Percentiles rank a stretch among this genome's conserved stretches.
phyloP scores from a whole-genome alignment of 2,329 filamentous ascomycete species.

The Neurospora crassa region DNA sequence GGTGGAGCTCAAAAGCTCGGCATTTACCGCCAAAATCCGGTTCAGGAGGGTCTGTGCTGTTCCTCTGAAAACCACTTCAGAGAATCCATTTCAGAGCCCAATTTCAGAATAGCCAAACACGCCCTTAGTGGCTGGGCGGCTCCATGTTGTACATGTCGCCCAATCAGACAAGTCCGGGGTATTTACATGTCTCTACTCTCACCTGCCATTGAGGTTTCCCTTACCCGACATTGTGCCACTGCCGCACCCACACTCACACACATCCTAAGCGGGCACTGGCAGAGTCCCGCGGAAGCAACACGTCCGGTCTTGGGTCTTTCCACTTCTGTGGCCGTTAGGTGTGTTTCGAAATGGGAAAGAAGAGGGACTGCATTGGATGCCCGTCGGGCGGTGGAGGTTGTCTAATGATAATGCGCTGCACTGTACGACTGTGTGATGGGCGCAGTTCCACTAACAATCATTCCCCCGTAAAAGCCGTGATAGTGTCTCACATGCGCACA shows the following conservation, averaged over 20 bases:
- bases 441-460: neutral
- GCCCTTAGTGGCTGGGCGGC: neutral
- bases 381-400: neutral
- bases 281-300: neutral
- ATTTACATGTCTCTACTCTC: neutral
- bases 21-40: too few species aligned
- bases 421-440: neutral
- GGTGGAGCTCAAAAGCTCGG: too few species aligned
- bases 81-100: too few species aligned
- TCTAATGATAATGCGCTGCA: neutral
- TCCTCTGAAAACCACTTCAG: too few species aligned
- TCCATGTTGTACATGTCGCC: neutral
- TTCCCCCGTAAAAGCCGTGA: neutral
- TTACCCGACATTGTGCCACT: neutral
- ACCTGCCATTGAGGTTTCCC: neutral
- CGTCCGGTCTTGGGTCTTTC: neutral
- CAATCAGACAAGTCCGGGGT: neutral
- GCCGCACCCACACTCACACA: neutral
- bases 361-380: neutral
- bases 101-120: too few species aligned
- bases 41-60: too few species aligned
- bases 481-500: neutral
- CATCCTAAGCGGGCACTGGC: neutral
- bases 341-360: neutral
- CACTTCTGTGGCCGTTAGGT: neutral